Percentiles rank a stretch among this genome's conserved stretches.
Evolutionary conservation across 495 filamentous ascomycete species (phyloP).

Genomic region (Talaromyces thailandensis): DNA sequence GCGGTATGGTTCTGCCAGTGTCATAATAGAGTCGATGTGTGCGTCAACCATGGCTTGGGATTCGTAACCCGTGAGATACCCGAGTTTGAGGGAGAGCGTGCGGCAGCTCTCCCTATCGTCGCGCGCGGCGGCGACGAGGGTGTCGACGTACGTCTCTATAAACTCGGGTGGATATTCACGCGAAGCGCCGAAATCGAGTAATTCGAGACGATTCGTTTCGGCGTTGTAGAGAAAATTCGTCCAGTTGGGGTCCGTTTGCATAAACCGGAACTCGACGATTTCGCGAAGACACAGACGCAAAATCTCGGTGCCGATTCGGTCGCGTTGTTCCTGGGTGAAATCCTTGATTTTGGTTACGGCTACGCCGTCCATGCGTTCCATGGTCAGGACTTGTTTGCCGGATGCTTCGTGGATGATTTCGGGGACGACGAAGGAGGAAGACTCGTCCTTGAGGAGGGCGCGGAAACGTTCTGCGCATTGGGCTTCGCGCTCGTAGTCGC

Average conservation of each 20-base stretch:
- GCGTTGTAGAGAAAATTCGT: conserved; percentile 97
- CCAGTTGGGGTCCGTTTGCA: conserved; percentile 99
- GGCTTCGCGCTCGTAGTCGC: conserved; percentile 87
- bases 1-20: conserved; percentile 86
- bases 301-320: conserved; percentile 88
- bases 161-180: conserved; percentile 76
- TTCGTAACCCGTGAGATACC: conserved; percentile 89
- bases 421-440: conserved; percentile 68
- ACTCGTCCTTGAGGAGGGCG: conserved; percentile 59
- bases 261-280: conserved; percentile 87
- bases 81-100: conserved; percentile 67
- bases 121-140: conserved; percentile 68
- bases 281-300: conserved; percentile 88
- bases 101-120: conserved; percentile 54
- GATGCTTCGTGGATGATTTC: conserved; percentile 68
- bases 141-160: conserved; percentile 64
- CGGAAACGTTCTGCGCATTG: conserved; percentile 66
- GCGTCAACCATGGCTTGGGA: conserved; percentile 75
- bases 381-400: conserved; percentile 82
- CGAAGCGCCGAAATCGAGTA: conserved; percentile 92
- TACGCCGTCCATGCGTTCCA: conserved; percentile 79
- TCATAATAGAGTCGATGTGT: conserved; percentile 71
- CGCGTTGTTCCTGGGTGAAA: conserved; percentile 70
- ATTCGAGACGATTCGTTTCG: conserved; percentile 62
- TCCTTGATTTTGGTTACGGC: conserved; percentile 76